These are phyloP conservation scores for Corinectria fuckeliana DNA, from an alignment of 2,329 filamentous ascomycete species.

Conservation along the genomic window DNA sequence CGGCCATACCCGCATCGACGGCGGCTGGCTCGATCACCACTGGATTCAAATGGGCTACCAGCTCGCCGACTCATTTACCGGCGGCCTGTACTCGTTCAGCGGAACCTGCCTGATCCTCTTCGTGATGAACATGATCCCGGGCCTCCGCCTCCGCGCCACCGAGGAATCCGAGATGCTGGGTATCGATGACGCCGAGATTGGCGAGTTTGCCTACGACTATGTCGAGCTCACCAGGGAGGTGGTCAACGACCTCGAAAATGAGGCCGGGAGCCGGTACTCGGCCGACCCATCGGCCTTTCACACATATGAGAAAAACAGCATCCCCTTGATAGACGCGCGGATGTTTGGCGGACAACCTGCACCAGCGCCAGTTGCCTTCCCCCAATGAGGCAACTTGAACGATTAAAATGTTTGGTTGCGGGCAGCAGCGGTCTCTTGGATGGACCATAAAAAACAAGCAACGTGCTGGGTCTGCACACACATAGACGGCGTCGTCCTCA, in stretches of 20 bases:
- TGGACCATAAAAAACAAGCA: not conserved
- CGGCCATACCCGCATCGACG: constrained; percentile 68
- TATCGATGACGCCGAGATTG: constrained; percentile 89
- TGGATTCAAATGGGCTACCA: constrained; percentile 87
- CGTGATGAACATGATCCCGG: constrained; percentile 79
- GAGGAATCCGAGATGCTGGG: constrained; percentile 84
- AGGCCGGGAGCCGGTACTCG: constrained; percentile 52
- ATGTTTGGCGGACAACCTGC: constrained; percentile 45
- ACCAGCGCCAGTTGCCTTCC: constrained; percentile 31
- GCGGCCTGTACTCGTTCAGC: constrained; percentile 78
- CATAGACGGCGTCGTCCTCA: constrained; percentile 33
- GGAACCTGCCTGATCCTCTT: constrained; percentile 82
- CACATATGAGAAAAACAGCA: constrained; percentile 56
- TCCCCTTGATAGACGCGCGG: constrained; percentile 54
- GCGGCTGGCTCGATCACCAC: constrained; percentile 84
- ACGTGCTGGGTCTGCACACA: constrained; percentile 26
- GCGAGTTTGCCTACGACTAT: constrained; percentile 95
- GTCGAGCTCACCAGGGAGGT: constrained; percentile 76
- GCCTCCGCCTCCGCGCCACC: constrained; percentile 73
- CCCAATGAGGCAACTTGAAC: constrained; percentile 23
- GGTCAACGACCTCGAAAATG: constrained; percentile 54
- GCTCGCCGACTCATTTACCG: constrained; percentile 79
- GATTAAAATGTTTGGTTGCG: not conserved
- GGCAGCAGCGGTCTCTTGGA: not conserved
- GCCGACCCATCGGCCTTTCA: constrained; percentile 49